These are phyloP conservation scores for Endoconidiophora laricicola DNA, from an alignment of 2,329 filamentous ascomycete species.

Conservation along the genomic window DNA sequence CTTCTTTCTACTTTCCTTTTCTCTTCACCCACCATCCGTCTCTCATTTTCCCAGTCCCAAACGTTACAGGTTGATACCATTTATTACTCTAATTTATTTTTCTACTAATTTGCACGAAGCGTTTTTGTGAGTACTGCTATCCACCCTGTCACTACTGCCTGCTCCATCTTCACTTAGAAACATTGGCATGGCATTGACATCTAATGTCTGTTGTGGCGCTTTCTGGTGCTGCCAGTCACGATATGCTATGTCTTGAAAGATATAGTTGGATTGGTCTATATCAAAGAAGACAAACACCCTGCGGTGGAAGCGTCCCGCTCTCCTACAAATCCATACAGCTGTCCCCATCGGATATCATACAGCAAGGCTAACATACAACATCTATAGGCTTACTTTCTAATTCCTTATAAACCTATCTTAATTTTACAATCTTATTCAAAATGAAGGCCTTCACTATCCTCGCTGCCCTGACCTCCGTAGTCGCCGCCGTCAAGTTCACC, in stretches of 20 bases:
- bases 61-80: too few species aligned
- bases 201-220: too few species aligned
- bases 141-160: neutral
- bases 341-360: neutral
- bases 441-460: conserved; percentile 38
- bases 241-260: too few species aligned
- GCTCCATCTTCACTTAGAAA: too few species aligned
- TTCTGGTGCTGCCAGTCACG: too few species aligned
- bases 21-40: neutral
- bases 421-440: conserved; percentile 20
- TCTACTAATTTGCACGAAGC: neutral
- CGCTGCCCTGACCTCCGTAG: conserved; percentile 31
- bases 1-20: neutral
- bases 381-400: conserved; percentile 1
- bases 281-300: too few species aligned
- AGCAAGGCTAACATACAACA: too few species aligned
- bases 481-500: conserved; percentile 23
- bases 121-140: conserved; percentile 2
- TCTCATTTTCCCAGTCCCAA: neutral
- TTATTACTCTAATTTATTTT: neutral
- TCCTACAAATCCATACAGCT: too few species aligned
- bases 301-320: too few species aligned
- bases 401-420: neutral
- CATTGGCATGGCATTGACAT: too few species aligned
- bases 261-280: too few species aligned